Percentiles rank a stretch among this genome's conserved stretches.
phyloP scores from a whole-genome alignment of 176 grass and related monocot genomes.

The Carex parvula region DNA sequence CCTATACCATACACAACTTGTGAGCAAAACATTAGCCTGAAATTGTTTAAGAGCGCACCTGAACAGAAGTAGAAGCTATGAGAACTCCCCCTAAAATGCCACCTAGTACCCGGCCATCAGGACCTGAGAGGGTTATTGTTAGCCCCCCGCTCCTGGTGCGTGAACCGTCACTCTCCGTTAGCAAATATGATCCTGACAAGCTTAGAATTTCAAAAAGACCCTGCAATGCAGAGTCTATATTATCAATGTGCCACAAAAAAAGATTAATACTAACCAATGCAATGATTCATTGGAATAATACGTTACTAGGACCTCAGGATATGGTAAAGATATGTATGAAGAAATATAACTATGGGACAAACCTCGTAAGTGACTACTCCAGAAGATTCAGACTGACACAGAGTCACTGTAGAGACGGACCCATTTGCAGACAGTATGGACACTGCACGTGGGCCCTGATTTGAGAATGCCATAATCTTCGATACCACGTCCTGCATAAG shows the following conservation, averaged over 20 bases:
- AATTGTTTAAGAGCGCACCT: conserved; percentile 34
- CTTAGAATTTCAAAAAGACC: conserved; percentile 68
- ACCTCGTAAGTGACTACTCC: conserved; percentile 27
- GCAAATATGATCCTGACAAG: conserved; percentile 59
- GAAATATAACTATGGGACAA: not conserved
- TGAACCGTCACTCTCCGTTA: conserved; percentile 37
- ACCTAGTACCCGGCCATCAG: conserved; percentile 58
- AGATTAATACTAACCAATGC: not conserved
- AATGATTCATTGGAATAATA: too few species aligned
- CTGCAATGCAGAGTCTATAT: conserved; percentile 25
- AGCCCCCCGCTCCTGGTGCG: conserved; percentile 38
- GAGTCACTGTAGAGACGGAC: conserved; percentile 56
- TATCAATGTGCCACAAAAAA: not conserved
- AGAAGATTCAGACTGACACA: conserved; percentile 40
- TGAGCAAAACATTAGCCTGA: not conserved
- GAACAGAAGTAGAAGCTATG: conserved; percentile 54
- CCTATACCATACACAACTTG: not conserved
- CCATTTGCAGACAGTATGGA: conserved; percentile 82
- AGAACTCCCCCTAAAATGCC: conserved; percentile 56
- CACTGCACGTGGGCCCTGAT: conserved; percentile 52
- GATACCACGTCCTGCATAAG: conserved; percentile 50
- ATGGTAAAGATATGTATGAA: not conserved
- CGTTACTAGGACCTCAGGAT: not conserved
- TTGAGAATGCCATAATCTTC: conserved; percentile 59
- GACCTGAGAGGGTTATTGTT: conserved; percentile 61